These are phyloP conservation scores for Tephrocybe sp. DNA, from an alignment of 768 basidiomycete species.

Conservation along the genomic window DNA sequence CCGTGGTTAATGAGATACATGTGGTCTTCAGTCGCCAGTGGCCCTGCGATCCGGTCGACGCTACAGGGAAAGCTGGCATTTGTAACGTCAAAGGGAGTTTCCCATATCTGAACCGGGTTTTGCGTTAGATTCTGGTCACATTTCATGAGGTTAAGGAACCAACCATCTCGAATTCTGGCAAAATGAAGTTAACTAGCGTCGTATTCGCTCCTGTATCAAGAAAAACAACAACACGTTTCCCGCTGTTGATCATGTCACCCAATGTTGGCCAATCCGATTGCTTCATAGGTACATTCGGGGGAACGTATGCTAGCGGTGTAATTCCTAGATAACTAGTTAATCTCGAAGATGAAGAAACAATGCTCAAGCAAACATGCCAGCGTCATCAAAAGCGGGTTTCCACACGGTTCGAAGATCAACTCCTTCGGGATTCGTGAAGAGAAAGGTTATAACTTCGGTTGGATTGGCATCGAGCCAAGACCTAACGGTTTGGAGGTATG, in stretches of 20 bases:
- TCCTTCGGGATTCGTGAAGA: constrained; percentile 67
- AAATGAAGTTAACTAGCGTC: constrained; percentile 42
- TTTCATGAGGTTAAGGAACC: background rate
- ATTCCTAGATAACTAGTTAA: constrained; percentile 27
- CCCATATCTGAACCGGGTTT: constrained; percentile 45
- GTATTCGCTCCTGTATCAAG: constrained; percentile 49
- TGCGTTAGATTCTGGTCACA: background rate
- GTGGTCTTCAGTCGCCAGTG: constrained; percentile 46
- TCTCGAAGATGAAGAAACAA: background rate
- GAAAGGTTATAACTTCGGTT: constrained; percentile 60
- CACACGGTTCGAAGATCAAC: constrained; percentile 44
- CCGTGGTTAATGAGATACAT: constrained; percentile 61
- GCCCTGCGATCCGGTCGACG: constrained; percentile 48
- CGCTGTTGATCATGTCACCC: constrained; percentile 56
- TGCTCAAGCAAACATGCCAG: constrained; percentile 30
- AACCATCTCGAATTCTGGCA: constrained; percentile 58
- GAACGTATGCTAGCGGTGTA: constrained; percentile 46
- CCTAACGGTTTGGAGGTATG: constrained; percentile 52
- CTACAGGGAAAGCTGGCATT: constrained; percentile 50
- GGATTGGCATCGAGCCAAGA: constrained; percentile 58
- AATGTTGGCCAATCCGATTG: constrained; percentile 61
- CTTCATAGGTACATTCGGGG: constrained; percentile 41
- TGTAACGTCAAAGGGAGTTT: constrained; percentile 51
- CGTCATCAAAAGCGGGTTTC: constrained; percentile 48
- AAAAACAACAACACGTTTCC: constrained; percentile 61